Conservation (phyloP, 2,329 filamentous ascomycete genomes). For the Aschersonia sp. region DNA sequence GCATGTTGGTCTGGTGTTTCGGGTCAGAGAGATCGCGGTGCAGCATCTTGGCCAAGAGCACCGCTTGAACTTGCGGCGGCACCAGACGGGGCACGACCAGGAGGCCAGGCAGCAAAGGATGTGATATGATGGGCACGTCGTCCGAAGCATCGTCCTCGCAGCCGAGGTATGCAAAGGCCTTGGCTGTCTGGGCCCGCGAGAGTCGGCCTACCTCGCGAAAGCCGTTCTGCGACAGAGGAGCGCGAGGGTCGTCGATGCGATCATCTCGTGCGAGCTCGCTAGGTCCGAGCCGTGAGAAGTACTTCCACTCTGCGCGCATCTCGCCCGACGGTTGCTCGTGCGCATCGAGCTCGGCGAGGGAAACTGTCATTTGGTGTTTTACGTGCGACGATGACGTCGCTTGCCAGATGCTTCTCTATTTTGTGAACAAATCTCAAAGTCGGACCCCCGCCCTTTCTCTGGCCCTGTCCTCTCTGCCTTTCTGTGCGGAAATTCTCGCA, state of each 20-base stretch:
- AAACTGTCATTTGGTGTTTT: constrained; percentile 10
- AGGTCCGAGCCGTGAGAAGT: constrained; percentile 47
- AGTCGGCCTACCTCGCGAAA: constrained; percentile 24
- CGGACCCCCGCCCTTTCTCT: no score
- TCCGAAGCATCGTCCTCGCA: background rate
- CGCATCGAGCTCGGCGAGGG: constrained; percentile 46
- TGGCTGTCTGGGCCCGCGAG: constrained; percentile 23
- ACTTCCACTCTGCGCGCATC: constrained; percentile 62
- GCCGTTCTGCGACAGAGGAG: constrained; percentile 19
- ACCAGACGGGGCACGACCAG: constrained; percentile 64
- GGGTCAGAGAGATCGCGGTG: constrained; percentile 63
- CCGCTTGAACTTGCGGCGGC: constrained; percentile 51
- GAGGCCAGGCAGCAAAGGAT: constrained; percentile 59
- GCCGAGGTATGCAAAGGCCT: constrained; percentile 16
- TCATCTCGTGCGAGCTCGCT: constrained; percentile 34
- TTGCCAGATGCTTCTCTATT: background rate
- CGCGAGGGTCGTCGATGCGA: constrained; percentile 40
- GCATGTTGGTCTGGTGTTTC: constrained; percentile 76
- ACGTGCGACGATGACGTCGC: background rate
- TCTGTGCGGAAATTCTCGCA: no score
- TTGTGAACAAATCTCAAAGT: no score
- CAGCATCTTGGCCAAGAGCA: constrained; percentile 58
- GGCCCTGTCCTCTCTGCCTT: no score
- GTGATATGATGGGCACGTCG: constrained; percentile 40
- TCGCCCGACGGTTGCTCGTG: constrained; percentile 62